Base-by-base conservation (phyloP, 805 yeast species). In the Ogataea ganodermae region DNA sequence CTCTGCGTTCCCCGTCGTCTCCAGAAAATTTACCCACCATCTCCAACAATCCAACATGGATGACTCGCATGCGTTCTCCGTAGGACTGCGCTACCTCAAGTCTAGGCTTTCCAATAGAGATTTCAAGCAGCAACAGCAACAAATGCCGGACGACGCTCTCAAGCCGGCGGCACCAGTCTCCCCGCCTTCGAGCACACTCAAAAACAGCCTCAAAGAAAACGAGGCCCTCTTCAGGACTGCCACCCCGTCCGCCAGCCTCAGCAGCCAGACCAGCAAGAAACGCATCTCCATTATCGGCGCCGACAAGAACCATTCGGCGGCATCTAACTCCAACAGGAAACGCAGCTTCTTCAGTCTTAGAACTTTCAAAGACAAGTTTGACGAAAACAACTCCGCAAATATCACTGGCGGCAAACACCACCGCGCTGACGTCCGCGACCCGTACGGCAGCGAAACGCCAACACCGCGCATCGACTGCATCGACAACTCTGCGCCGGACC, bases 81-180 rank as follows among this genome's bases (percentile, higher is more conserved):
- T 53, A 22, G 57, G 62, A 13, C 48, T 60, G n/a, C 54, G 60
- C 23, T 54, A 47, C 28, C 50, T 60, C 13, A 60, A 56, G 45
- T 52, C 60, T 6, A 51, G 56, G 22, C 52, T 60, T 30, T 38
- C 51, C 4, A 58, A 56, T 36, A 50, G 53, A 24, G 58, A 53
- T 13, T 37, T 47, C 36, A 48, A 44, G 35, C 49, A 22, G 17
- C 35, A 35, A 4, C 31, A 42, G 37, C 49, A 22, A n/a, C 35
- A 35, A 4, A 10, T 23, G 6, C 13, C 32, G 3, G 48, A 45
- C 2, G 35, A 28, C 9, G 14, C 46, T 4, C 12, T 33, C 31
- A 52, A 49, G 26, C 14, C 30, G 17, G 23, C 39, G 27, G 42
- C 49, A 18, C 30, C 42, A 14, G 32, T 9, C n/a, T 37, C 41